Percentiles rank a stretch among this genome's conserved stretches.
Evolutionary conservation across 352 stramenopile genomes (phyloP).

Genomic region (Achlya hypogyna): DNA sequence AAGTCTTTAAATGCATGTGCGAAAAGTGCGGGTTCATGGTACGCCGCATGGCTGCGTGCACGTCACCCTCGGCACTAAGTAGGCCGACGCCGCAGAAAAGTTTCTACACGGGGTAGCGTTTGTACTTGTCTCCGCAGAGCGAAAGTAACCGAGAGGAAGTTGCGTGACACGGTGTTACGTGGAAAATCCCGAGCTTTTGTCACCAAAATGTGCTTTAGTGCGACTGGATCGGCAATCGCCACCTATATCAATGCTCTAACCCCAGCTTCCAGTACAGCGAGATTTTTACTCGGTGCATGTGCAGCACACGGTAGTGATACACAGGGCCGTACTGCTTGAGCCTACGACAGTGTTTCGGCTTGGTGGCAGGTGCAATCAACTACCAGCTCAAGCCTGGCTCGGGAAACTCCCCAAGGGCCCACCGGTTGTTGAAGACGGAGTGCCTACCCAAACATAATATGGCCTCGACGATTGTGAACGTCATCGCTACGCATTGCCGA

Average conservation of each 20-base stretch:
- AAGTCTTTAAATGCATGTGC: not conserved
- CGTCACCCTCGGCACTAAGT: not conserved
- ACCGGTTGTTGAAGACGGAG: no score
- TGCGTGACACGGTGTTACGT: not conserved
- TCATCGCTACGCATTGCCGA: no score
- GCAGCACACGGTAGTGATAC: not conserved
- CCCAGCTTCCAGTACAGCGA: not conserved
- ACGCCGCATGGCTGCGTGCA: not conserved
- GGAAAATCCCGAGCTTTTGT: constrained; percentile 9
- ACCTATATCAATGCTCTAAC: not conserved
- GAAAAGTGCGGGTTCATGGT: not conserved
- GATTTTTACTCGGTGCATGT: not conserved
- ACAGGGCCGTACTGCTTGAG: constrained; percentile 9
- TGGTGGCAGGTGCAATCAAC: no score
- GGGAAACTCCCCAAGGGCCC: no score
- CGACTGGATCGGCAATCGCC: constrained; percentile 1
- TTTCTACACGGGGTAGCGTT: not conserved
- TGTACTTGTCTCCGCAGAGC: not conserved
- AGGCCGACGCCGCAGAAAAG: not conserved
- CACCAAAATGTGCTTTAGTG: constrained; percentile 11
- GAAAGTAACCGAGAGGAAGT: not conserved
- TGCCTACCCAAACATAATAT: no score
- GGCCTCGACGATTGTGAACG: no score
- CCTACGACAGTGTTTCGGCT: no score
- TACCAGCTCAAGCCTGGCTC: no score